phyloP scores from a whole-genome alignment of 257 asterid genomes.

The Ocimum tenuiflorum region DNA sequence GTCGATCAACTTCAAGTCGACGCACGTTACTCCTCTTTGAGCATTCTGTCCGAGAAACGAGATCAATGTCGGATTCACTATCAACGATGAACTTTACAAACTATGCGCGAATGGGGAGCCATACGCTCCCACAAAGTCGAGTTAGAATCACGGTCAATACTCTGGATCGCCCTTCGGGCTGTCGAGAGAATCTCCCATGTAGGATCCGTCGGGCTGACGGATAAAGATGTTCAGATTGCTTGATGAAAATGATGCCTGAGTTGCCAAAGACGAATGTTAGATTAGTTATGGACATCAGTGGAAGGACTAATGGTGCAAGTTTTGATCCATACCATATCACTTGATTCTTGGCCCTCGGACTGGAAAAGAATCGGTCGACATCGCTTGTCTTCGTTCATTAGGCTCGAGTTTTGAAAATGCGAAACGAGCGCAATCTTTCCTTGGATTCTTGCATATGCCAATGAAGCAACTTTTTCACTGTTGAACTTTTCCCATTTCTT shows the following conservation, averaged over 20 bases:
- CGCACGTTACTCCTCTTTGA: conserved; percentile 14
- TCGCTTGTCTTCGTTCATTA: conserved; percentile 91
- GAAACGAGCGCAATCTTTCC: conserved; percentile 74
- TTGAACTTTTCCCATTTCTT: conserved; percentile 97
- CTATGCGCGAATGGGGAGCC: conserved; percentile 32
- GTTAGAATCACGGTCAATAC: conserved; percentile 14
- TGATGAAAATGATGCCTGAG: conserved; percentile 55
- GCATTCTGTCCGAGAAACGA: conserved; percentile 20
- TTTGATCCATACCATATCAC: conserved; percentile 55
- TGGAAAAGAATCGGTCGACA: conserved; percentile 85
- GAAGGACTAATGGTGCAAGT: background rate
- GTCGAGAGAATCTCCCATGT: conserved; percentile 71
- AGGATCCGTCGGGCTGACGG: conserved; percentile 80
- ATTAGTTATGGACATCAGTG: no score
- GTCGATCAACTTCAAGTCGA: conserved; percentile 21
- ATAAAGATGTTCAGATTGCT: conserved; percentile 73
- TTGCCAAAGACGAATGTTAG: background rate
- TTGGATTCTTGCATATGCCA: conserved; percentile 93
- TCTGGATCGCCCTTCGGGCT: conserved; percentile 58
- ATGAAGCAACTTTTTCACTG: conserved; percentile 87
- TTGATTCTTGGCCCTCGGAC: conserved; percentile 62
- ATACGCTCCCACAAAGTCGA: conserved; percentile 18
- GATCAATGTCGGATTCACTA: conserved; percentile 20
- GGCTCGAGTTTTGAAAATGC: conserved; percentile 92
- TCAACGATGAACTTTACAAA: conserved; percentile 1